Evolutionary conservation across 768 basidiomycete species (phyloP).

Genomic region (Gloeopeniophorella convolvens): DNA sequence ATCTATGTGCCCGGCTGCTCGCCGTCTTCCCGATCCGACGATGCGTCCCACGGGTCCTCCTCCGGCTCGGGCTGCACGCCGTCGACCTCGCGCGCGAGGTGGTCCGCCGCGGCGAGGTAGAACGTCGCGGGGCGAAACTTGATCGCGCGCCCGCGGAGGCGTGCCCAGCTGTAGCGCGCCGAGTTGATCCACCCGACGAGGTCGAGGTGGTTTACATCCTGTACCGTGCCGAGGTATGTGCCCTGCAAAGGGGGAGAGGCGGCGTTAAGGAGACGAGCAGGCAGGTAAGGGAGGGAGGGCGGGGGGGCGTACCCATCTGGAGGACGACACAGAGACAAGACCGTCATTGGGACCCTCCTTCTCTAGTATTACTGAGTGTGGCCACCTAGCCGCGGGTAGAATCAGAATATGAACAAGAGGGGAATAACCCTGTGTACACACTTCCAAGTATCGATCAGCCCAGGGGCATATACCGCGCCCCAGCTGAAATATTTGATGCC

Average conservation of each 20-base stretch:
- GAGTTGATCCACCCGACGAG: conserved; percentile 92
- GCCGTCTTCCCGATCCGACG: conserved; percentile 15
- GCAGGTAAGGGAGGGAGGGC: conserved; percentile 4
- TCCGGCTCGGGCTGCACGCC: conserved; percentile 31
- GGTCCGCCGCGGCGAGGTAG: conserved; percentile 77
- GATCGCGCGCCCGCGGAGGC: conserved; percentile 83
- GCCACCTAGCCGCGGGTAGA: conserved; percentile 9
- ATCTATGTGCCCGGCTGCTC: neutral
- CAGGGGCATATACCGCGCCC: conserved; percentile 89
- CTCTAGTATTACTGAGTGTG: conserved; percentile 51
- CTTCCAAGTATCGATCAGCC: conserved; percentile 88
- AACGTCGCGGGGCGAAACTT: conserved; percentile 90
- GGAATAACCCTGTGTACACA: conserved; percentile 21
- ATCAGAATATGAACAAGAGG: neutral
- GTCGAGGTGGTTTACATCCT: conserved; percentile 87
- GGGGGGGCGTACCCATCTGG: conserved; percentile 65
- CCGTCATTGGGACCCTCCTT: conserved; percentile 97
- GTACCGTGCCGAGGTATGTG: conserved; percentile 89
- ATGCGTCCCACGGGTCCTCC: conserved; percentile 22
- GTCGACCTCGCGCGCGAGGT: conserved; percentile 73
- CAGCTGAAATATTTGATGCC: conserved; percentile 89
- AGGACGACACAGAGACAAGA: conserved; percentile 82
- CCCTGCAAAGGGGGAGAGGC: conserved; percentile 44
- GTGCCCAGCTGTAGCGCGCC: conserved; percentile 82
- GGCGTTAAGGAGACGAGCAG: neutral